Conservation (phyloP, 129 eudicot species). For the Glebionis coronaria region DNA sequence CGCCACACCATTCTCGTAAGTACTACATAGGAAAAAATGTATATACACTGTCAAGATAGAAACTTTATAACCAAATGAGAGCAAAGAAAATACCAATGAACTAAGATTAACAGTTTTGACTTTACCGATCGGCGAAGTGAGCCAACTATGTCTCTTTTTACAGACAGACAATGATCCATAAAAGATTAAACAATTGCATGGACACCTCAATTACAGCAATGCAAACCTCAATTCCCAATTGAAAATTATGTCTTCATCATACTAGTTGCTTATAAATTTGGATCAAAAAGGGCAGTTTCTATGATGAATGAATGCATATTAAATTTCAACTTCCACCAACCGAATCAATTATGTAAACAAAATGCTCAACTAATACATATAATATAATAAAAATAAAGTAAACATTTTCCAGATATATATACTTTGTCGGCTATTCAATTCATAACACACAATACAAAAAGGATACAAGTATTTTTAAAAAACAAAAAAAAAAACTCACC, state of each 20-base stretch:
- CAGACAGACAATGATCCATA: not conserved
- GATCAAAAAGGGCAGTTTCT: not conserved
- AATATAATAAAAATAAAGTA: constrained; percentile 16
- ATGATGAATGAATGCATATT: constrained; percentile 15
- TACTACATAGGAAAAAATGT: constrained; percentile 23
- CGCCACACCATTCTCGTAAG: too few species aligned
- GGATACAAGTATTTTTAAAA: not conserved
- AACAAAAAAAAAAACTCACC: constrained; percentile 40
- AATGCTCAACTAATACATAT: constrained; percentile 23
- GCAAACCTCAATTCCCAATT: constrained; percentile 19
- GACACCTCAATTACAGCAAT: constrained; percentile 36
- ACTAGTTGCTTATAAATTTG: constrained; percentile 1
- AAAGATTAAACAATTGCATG: constrained; percentile 23
- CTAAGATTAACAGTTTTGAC: constrained; percentile 15
- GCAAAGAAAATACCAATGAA: constrained; percentile 2
- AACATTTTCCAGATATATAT: constrained; percentile 35
- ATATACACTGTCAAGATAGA: constrained; percentile 6
- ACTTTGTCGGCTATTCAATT: constrained; percentile 28
- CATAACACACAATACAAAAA: constrained; percentile 3
- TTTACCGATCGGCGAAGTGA: constrained; percentile 19
- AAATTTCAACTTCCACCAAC: constrained; percentile 32
- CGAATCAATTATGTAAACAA: constrained; percentile 15
- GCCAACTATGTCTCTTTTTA: constrained; percentile 1
- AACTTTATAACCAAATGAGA: constrained; percentile 10
- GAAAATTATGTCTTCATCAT: not conserved